Evolutionary conservation across 441 rosid genomes (phyloP).

Genomic region (Corymbia citriodora): DNA sequence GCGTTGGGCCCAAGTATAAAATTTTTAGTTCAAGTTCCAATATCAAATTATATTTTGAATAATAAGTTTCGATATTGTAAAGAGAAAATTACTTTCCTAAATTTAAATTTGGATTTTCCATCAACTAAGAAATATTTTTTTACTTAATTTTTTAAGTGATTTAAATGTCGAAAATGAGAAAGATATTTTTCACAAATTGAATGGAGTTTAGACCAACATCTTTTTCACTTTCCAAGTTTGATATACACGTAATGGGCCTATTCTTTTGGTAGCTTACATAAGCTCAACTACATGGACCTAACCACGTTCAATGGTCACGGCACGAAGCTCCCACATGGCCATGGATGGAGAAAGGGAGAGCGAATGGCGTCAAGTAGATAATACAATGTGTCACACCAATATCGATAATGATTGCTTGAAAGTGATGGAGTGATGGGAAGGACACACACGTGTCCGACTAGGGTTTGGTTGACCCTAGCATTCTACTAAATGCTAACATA

Average conservation of each 20-base stretch:
- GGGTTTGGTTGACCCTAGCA: neutral
- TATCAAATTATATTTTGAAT: too few species aligned
- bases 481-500: neutral
- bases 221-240: neutral
- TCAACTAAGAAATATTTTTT: neutral
- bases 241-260: neutral
- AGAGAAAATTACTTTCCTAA: too few species aligned
- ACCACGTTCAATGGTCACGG: neutral
- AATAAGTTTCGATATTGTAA: too few species aligned
- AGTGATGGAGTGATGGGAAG: slow-evolving; percentile 33
- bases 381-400: neutral
- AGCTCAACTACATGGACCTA: neutral
- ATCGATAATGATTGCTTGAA: neutral
- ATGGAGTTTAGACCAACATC: neutral
- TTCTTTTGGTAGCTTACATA: neutral
- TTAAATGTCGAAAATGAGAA: neutral
- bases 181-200: neutral
- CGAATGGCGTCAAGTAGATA: neutral
- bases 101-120: too few species aligned
- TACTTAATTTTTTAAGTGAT: neutral
- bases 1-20: too few species aligned
- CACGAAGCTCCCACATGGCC: too few species aligned
- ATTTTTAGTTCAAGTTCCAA: too few species aligned
- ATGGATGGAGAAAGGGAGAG: neutral
- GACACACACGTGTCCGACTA: neutral